These are phyloP conservation scores for Metrosideros polymorpha DNA, from an alignment of 441 rosid genomes.

Conservation along the genomic window DNA sequence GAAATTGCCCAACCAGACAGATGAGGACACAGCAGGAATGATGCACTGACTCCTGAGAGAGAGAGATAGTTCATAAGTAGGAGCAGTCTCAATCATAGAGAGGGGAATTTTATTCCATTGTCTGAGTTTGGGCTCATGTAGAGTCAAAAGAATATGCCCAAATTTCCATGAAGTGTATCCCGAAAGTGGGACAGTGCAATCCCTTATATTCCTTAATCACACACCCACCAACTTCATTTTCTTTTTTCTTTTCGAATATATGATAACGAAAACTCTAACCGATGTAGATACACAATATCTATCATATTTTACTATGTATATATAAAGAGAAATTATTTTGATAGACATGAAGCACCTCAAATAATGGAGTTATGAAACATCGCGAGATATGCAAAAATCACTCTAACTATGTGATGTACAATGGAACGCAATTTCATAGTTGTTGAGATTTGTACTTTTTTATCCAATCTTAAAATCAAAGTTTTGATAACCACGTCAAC, in stretches of 20 bases:
- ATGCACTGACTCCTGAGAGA: background rate
- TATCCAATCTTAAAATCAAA: background rate
- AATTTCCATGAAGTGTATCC: constrained; percentile 24
- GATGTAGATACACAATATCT: background rate
- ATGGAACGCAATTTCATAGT: background rate
- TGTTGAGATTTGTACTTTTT: background rate
- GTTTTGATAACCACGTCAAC: background rate
- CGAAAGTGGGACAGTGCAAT: constrained; percentile 27
- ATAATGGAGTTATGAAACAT: background rate
- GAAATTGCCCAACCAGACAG: background rate
- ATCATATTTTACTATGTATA: background rate
- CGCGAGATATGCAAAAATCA: background rate
- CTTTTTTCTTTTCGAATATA: background rate
- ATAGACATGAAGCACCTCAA: background rate
- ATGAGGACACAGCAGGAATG: background rate
- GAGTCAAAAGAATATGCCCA: constrained; percentile 16
- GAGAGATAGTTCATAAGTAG: background rate
- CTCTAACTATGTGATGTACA: background rate
- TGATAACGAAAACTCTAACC: background rate
- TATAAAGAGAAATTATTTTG: background rate
- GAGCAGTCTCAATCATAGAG: constrained; percentile 15
- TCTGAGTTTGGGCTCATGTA: background rate
- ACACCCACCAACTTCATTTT: constrained; percentile 6
- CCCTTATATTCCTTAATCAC: constrained; percentile 7
- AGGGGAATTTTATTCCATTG: constrained; percentile 2